These are phyloP conservation scores for Cicer yamashitae DNA, from an alignment of 306 rosid genomes.

Conservation along the genomic window DNA sequence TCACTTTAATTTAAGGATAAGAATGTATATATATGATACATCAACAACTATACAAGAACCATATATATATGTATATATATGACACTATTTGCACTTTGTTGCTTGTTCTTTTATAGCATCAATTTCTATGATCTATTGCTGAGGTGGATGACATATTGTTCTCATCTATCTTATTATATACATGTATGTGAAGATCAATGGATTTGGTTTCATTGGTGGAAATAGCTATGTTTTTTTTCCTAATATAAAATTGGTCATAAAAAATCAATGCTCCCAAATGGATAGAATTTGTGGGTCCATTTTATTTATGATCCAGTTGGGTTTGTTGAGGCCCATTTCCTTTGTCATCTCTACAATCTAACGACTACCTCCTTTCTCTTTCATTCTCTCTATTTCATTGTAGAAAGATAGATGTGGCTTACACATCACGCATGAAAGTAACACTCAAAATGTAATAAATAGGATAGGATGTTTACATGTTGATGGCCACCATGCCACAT, in stretches of 20 bases:
- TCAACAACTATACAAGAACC: slow-evolving; percentile 15
- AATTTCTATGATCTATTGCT: slow-evolving; percentile 30
- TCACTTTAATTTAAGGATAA: slow-evolving; percentile 57
- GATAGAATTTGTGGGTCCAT: slow-evolving; percentile 56
- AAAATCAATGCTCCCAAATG: slow-evolving; percentile 9
- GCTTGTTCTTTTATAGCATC: slow-evolving; percentile 11
- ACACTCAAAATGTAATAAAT: neutral
- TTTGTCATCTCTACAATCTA: slow-evolving; percentile 43
- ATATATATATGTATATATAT: neutral
- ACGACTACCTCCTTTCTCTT: slow-evolving; percentile 31
- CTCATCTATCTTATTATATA: no score
- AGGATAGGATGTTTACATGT: slow-evolving; percentile 1
- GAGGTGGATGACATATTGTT: slow-evolving; percentile 39
- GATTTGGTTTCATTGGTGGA: slow-evolving; percentile 38
- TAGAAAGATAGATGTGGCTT: slow-evolving; percentile 16
- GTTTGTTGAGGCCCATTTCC: slow-evolving; percentile 27
- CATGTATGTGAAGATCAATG: slow-evolving; percentile 7
- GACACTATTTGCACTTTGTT: slow-evolving; percentile 33
- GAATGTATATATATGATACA: slow-evolving; percentile 32
- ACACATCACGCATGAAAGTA: slow-evolving; percentile 26
- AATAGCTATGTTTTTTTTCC: slow-evolving; percentile 11
- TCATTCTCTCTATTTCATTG: slow-evolving; percentile 20
- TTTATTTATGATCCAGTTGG: slow-evolving; percentile 47
- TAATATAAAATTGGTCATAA: slow-evolving; percentile 32
- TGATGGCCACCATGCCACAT: slow-evolving; percentile 33